phyloP scores from a whole-genome alignment of 805 yeast species.

The Candida suzukii region DNA sequence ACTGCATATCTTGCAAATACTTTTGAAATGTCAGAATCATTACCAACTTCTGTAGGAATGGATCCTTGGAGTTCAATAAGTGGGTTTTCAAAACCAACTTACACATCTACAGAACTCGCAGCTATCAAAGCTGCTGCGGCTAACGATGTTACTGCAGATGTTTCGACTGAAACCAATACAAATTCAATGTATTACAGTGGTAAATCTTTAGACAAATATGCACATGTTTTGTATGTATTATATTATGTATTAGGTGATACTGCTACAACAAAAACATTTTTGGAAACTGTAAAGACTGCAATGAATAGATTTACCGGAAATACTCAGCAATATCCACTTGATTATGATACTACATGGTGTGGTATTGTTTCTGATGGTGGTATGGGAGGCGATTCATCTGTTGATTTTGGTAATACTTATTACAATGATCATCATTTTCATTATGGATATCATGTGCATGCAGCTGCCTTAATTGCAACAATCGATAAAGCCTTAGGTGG shows the following conservation, averaged over 20 bases:
- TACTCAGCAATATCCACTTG: conserved; percentile 59
- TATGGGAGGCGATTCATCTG: conserved; percentile 36
- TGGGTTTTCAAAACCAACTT: conserved; percentile 18
- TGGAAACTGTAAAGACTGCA: conserved; percentile 56
- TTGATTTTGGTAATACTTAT: conserved; percentile 68
- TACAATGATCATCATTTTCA: conserved; percentile 77
- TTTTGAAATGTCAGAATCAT: conserved; percentile 33
- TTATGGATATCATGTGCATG: conserved; percentile 67
- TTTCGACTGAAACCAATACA: conserved; percentile 34
- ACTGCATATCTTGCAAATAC: conserved; percentile 35
- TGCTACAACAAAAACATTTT: conserved; percentile 39
- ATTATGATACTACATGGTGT: conserved; percentile 69
- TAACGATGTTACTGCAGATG: conserved; percentile 33
- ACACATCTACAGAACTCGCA: conserved; percentile 11
- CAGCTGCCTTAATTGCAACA: conserved; percentile 54
- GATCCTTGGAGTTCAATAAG: conserved; percentile 54
- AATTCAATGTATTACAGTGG: conserved; percentile 70
- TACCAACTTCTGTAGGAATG: conserved; percentile 34
- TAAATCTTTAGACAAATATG: conserved; percentile 81
- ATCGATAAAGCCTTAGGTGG: conserved; percentile 46
- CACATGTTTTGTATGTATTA: conserved; percentile 69
- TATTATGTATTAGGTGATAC: conserved; percentile 56
- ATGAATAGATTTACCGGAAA: conserved; percentile 61
- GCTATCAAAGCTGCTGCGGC: conserved; percentile 27
- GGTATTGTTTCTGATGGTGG: conserved; percentile 68